Evolutionary conservation across 495 filamentous ascomycete genomes (phyloP), one percentile per base, ranked within the genome.

Genomic region (Hypoxylon lenormandii): DNA sequence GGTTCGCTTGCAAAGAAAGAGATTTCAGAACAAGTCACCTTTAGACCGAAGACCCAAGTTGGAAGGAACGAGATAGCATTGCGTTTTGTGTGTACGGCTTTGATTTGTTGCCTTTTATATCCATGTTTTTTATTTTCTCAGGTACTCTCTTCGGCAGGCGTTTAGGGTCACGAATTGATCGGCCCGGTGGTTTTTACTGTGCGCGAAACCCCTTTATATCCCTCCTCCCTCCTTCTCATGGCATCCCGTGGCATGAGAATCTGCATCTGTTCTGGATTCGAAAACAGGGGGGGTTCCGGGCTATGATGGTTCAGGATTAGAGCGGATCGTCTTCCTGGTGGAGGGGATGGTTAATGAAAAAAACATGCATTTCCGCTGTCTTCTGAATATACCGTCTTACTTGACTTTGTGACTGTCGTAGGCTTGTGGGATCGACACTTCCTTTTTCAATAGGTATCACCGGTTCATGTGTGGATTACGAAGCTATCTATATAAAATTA

Each of bases 321-420:
- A 36, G 38, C 13, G 12, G 38, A 15, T 48, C 38, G 15, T 45
- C 46, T 65, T 52, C 46, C 53, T 52, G 58, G 62, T 37, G 62
- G 62, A 66, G 62, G 53, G 52, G 48, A 53, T 60, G 62, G 62
- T 59, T 63, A 71, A 71, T 71, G 62, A 66, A 62, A 70, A 70
- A 71, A 42, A 48, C 57, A 51, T 59, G 62, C 52, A 52, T 71
- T 54, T 59, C 18, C 38, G 51, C 50, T 53, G 52, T 49, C 50
- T 71, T 38, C 37, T 54, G 18, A 61, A 49, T 26, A 65, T 48
- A 60, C 12, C 18, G 49, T 11, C 47, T 66, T 55, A 23, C 21
- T 2, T 0, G 11, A 15, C 33, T 26, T 8, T 18, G 59, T 69
- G 66, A 64, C 30, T 69, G 33, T 60, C 30, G 42, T 33, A 56